Conservation (phyloP, 2,329 filamentous ascomycete species). For the Blastomyces silverae region DNA sequence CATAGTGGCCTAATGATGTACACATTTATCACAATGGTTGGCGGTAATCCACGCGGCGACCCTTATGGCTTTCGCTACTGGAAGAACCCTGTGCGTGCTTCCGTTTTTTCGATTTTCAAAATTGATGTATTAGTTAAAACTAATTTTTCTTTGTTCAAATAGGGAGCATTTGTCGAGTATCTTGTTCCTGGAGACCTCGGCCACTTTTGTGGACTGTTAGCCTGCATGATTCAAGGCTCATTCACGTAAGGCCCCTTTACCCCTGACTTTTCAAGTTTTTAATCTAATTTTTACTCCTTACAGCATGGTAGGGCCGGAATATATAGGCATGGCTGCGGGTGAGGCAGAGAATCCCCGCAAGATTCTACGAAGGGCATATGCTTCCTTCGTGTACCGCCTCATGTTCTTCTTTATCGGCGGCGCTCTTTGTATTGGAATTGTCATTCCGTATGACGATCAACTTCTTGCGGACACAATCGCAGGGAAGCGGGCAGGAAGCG, state of each 20-base stretch:
- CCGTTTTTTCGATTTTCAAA: not conserved
- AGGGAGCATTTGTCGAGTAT: conserved; percentile 57
- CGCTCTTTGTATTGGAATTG: conserved; percentile 60
- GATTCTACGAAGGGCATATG: conserved; percentile 65
- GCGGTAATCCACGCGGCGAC: conserved; percentile 65
- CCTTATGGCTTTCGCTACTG: conserved; percentile 64
- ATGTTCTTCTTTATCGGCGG: conserved; percentile 66
- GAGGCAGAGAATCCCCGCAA: conserved; percentile 61
- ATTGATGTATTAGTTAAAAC: not conserved
- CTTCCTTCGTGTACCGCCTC: conserved; percentile 68
- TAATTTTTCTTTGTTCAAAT: not conserved
- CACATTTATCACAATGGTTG: conserved; percentile 73
- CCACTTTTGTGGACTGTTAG: conserved; percentile 47
- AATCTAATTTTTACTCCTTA: not conserved
- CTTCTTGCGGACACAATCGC: conserved; percentile 52
- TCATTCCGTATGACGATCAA: conserved; percentile 60
- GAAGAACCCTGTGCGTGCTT: conserved; percentile 43
- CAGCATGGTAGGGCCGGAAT: conserved; percentile 56
- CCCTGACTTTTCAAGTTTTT: not conserved
- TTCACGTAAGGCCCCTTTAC: conserved; percentile 43
- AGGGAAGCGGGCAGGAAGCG: conserved; percentile 31
- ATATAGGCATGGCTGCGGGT: conserved; percentile 54
- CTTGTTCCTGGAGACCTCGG: conserved; percentile 57
- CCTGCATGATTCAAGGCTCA: conserved; percentile 63
- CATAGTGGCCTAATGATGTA: conserved; percentile 25